phyloP scores from a whole-genome alignment of 495 filamentous ascomycete species.

The Mytilinidion resinicola region DNA sequence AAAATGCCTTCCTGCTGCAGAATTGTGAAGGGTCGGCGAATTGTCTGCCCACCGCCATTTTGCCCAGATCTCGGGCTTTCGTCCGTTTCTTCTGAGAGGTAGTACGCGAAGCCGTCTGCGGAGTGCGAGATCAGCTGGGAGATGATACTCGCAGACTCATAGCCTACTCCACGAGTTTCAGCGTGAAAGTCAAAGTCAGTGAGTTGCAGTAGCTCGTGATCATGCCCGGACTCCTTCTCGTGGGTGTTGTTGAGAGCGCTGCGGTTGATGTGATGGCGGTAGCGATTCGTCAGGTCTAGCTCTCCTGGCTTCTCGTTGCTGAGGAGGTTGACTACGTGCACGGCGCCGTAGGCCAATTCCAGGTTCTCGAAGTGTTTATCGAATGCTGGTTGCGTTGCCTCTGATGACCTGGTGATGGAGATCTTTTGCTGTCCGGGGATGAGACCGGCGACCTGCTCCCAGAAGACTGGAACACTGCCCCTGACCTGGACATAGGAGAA shows the following conservation, averaged over 20 bases:
- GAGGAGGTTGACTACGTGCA: conserved; percentile 87
- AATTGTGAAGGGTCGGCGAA: conserved; percentile 57
- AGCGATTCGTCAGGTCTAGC: conserved; percentile 68
- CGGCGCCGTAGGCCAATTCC: conserved; percentile 75
- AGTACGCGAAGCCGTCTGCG: conserved; percentile 83
- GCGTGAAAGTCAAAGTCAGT: conserved; percentile 95
- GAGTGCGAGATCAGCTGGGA: conserved; percentile 64
- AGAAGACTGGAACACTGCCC: conserved; percentile 91
- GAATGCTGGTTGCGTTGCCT: conserved; percentile 92
- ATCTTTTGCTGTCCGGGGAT: conserved; percentile 94
- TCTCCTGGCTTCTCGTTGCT: conserved; percentile 82
- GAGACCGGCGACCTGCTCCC: conserved; percentile 86
- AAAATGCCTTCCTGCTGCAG: conserved; percentile 92
- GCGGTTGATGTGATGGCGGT: conserved; percentile 64
- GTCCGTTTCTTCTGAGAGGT: conserved; percentile 66
- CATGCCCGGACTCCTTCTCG: conserved; percentile 41
- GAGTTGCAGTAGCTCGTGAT: conserved; percentile 62
- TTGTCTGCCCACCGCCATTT: conserved; percentile 30
- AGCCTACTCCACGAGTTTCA: conserved; percentile 79
- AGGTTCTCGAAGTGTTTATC: conserved; percentile 86
- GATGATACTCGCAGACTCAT: conserved; percentile 79
- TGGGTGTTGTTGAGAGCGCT: conserved; percentile 56
- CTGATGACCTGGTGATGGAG: conserved; percentile 74
- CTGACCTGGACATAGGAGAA: conserved; percentile 93
- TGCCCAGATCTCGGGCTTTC: conserved; percentile 33